These are phyloP conservation scores for Senna tora DNA, from an alignment of 306 rosid species.

Conservation along the genomic window DNA sequence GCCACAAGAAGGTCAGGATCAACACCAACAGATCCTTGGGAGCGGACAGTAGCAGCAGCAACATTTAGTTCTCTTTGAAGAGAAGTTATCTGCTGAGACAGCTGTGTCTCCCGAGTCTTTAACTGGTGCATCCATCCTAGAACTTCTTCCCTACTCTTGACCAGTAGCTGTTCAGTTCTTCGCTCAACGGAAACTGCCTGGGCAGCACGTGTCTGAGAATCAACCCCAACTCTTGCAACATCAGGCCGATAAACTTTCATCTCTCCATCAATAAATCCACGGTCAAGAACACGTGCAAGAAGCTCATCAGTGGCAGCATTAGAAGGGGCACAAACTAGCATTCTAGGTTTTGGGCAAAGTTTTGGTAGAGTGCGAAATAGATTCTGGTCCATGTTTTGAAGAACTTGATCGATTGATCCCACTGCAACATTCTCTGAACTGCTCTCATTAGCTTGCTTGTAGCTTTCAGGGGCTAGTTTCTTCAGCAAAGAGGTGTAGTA, in stretches of 20 bases:
- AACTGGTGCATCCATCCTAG: slow-evolving; percentile 97
- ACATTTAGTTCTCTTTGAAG: slow-evolving; percentile 91
- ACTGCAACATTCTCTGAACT: slow-evolving; percentile 61
- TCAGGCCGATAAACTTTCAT: slow-evolving; percentile 98
- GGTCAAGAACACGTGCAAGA: slow-evolving; percentile 94
- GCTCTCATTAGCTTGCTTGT: slow-evolving; percentile 84
- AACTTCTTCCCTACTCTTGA: slow-evolving; percentile 82
- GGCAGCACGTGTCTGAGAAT: slow-evolving; percentile 98
- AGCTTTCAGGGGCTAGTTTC: slow-evolving; percentile 97
- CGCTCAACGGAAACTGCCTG: slow-evolving; percentile 99
- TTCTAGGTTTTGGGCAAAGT: slow-evolving; percentile 94
- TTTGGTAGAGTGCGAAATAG: slow-evolving; percentile 91
- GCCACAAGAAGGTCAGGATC: slow-evolving; percentile 93
- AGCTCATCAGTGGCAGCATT: slow-evolving; percentile 99
- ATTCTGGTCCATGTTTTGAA: slow-evolving; percentile 95
- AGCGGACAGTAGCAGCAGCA: slow-evolving; percentile 84
- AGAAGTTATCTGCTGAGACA: slow-evolving; percentile 66
- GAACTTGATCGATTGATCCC: slow-evolving; percentile 97
- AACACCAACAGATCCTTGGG: slow-evolving; percentile 97
- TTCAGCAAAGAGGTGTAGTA: slow-evolving; percentile 93
- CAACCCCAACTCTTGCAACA: slow-evolving; percentile 98
- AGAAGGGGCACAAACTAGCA: slow-evolving; percentile 97
- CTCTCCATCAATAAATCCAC: slow-evolving; percentile 98
- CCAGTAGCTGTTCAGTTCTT: slow-evolving; percentile 93
- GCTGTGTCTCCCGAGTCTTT: slow-evolving; percentile 74